Base-by-base conservation (phyloP, 306 rosid species). In the Gastrolobium bilobum region DNA sequence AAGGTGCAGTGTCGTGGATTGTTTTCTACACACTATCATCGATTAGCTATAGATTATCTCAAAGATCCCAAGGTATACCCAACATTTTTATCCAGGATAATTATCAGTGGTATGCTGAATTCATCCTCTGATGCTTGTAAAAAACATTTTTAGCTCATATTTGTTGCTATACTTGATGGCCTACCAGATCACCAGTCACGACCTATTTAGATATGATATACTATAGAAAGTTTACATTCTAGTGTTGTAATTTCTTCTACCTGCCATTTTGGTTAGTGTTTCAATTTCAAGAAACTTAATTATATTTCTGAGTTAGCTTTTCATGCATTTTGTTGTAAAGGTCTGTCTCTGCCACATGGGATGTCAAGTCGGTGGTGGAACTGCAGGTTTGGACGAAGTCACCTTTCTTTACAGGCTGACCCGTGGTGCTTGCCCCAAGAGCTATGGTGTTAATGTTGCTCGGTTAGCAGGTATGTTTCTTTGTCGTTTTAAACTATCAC, bases 361-460 rank as follows among this genome's bases (percentile, higher is more conserved):
- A 63, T 96, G 99, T 82, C 94, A 88, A 81, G 97, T 96, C 57
- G 97, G 98, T 80, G 75, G 80, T 54, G 96, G 92, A 74, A 75
- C 44, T 80, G 86, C 80, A 51, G 94, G 90, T 42, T 73, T 91
- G 81, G 98, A 96, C 35, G 97, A 96, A 85, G 98, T 96, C 65
- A 93, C 94, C 77, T 96, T 96, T 86, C 99, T 96, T 68, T 91
- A 96, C 78, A 89, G 91, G 86, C 76, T 93, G 85, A 91, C 88
- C 8, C 76, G 79, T 2, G 98, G 98, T 83, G 91, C 97, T 43
- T 96, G 99, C 82, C 99, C 99, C 66, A 96, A 91, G 88, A 93
- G 99, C 89, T 96, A 93, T 88, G 99, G 97, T 57, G 97, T 93
- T 76, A 93, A 93, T 67, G 92, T 96, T 80, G 97, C 99, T 15